Evolutionary conservation across 805 yeast genomes (phyloP).

Genomic region (Ogataea neopini): DNA sequence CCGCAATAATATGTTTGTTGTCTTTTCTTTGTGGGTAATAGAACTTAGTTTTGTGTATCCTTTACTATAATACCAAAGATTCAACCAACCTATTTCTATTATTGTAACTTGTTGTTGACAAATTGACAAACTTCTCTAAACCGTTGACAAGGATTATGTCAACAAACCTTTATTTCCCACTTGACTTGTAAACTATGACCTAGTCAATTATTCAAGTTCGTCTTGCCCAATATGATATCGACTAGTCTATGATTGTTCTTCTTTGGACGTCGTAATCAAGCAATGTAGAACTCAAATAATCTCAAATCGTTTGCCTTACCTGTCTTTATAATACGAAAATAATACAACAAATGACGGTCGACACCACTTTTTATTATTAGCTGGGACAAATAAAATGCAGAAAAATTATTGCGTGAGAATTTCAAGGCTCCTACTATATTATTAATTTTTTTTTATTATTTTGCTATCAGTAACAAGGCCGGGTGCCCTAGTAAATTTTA

Average conservation of each 20-base stretch:
- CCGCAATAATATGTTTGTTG: constrained; percentile 1
- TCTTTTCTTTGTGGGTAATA: background rate
- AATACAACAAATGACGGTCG: background rate
- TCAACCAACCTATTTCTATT: too few relatives aligned
- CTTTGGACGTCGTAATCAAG: background rate
- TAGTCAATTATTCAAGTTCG: background rate
- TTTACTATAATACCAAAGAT: too few relatives aligned
- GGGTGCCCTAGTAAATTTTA: background rate
- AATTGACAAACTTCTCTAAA: too few relatives aligned
- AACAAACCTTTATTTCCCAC: background rate
- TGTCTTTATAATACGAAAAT: background rate
- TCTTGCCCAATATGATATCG: background rate
- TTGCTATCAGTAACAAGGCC: background rate
- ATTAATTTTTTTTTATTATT: constrained; percentile 1
- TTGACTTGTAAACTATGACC: background rate
- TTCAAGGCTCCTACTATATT: constrained; percentile 5
- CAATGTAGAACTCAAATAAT: background rate
- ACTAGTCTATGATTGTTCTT: background rate
- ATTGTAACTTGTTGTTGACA: too few relatives aligned
- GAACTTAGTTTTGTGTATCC: too few relatives aligned
- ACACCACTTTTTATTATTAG: constrained; percentile 3
- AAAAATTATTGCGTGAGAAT: constrained; percentile 21
- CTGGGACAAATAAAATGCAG: constrained; percentile 6
- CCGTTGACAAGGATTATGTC: background rate
- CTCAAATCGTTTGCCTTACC: background rate